Conservation (phyloP, 2,329 filamentous ascomycete species). For the Trichophyton benhamiae region DNA sequence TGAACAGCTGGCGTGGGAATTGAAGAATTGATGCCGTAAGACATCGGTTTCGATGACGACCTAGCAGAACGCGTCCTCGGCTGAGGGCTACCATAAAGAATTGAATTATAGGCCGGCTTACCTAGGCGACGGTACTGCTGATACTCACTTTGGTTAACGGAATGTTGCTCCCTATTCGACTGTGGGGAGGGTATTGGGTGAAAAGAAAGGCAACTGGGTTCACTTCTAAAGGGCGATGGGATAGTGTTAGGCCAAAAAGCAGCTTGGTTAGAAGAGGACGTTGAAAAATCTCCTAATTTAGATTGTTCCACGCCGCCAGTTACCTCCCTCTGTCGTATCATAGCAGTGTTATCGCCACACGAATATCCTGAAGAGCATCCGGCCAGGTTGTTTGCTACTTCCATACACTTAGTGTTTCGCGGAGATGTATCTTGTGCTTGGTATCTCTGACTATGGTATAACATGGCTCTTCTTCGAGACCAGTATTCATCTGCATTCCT, state of each 20-base stretch:
- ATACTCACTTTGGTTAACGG: neutral
- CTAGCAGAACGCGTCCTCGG: neutral
- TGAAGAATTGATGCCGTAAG: neutral
- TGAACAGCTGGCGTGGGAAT: neutral
- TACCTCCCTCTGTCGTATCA: neutral
- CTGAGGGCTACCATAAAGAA: no score
- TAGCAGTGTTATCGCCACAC: neutral
- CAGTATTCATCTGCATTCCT: neutral
- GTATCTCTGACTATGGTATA: neutral
- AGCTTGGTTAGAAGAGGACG: neutral
- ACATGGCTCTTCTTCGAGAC: no score
- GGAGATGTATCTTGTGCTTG: neutral
- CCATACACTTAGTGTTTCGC: neutral
- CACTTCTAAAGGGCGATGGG: neutral
- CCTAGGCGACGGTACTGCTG: no score
- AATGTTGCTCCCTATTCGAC: neutral
- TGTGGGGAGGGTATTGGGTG: neutral
- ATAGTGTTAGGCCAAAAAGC: neutral
- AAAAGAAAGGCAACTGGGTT: neutral
- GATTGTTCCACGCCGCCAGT: neutral
- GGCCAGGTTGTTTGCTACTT: neutral
- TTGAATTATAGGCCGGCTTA: neutral
- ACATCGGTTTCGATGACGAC: neutral
- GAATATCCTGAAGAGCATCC: neutral
- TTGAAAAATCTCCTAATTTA: neutral